These are phyloP conservation scores for Rhynchosporium agropyri DNA, from an alignment of 2,329 filamentous ascomycete species.

Conservation along the genomic window DNA sequence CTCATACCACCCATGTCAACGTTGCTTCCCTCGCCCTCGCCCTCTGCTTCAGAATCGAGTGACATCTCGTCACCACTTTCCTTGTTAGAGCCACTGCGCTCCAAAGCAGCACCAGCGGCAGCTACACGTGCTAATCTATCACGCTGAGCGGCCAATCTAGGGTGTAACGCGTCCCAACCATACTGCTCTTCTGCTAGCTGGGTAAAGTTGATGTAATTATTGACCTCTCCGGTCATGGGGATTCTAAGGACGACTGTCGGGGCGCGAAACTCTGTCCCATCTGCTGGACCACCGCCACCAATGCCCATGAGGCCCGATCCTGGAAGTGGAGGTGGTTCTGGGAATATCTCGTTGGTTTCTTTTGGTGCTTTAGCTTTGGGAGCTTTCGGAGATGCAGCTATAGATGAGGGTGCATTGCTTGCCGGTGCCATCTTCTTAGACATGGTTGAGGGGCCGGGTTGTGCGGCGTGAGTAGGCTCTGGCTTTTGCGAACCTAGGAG, in stretches of 20 bases:
- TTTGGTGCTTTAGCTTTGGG: conserved; percentile 53
- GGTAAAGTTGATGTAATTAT: conserved; percentile 94
- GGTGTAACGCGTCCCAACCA: conserved; percentile 91
- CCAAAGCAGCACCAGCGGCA: conserved; percentile 82
- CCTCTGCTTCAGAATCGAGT: conserved; percentile 60
- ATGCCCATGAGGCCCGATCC: conserved; percentile 64
- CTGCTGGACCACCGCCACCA: conserved; percentile 54
- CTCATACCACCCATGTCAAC: conserved; percentile 80
- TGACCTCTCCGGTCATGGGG: conserved; percentile 76
- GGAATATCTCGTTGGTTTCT: conserved; percentile 31
- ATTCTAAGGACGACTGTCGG: conserved; percentile 86
- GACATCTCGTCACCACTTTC: conserved; percentile 84
- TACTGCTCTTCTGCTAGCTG: conserved; percentile 91
- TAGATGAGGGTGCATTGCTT: conserved; percentile 53
- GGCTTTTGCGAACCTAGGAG: conserved; percentile 25
- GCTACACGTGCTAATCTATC: conserved; percentile 87
- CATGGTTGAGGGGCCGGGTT: conserved; percentile 30
- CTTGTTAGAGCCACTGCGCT: conserved; percentile 69
- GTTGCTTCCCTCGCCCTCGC: conserved; percentile 80
- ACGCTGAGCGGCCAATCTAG: conserved; percentile 83
- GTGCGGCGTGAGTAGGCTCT: conserved; percentile 18
- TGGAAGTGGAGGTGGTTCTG: conserved; percentile 56
- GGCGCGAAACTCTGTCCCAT: conserved; percentile 60
- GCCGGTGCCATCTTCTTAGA: conserved; percentile 48
- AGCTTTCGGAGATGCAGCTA: conserved; percentile 58